Base-by-base conservation (phyloP, 2,329 filamentous ascomycete genomes). In the Coleophoma eucalyptorum region DNA sequence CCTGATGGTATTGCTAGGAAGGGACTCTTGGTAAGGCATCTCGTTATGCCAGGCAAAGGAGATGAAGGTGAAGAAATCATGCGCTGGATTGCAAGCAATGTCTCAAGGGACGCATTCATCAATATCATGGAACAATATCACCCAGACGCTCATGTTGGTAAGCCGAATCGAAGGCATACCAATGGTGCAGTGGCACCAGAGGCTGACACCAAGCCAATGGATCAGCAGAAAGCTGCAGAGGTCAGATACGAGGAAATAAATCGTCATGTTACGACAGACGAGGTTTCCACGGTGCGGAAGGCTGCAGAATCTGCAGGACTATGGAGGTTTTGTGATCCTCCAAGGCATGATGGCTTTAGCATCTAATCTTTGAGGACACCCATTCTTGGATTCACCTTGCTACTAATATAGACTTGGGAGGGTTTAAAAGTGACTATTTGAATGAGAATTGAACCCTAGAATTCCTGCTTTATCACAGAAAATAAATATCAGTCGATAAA, bases 101-200 rank as follows among this genome's bases (percentile, higher is more conserved):
- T 95, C 2, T 89, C 86, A 3, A 77, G 73, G 50, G 89, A 94
- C 66, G 76, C 87, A 41, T 93, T 92, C 67, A 80, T 94, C 53
- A 86, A 95, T 64, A 85, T 95, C 57, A 94, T 94, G 89, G 89
- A 95, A 68, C 90, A 95, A 69, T 94, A 94, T 63, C 84, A 83
- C 55, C 89, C 89, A 0, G 81, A 87, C 56, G 90, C 88, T 0
- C 84, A 95, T 66, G 90, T 95, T 1, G 90, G 90, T 3, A 93
- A 90, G 71, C 72, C 74, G 49, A 81, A 71, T 58, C 71, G 73
- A 50, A 63, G 61, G 52, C 64, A 50, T 44, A 63, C 57, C 56
- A 56, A 50, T 48, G 53, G 35, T 16, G 61, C 49, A 61, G 69
- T 50, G 50, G 67, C 53, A 57, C 63, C n/a, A 59, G 63, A 50